Evolutionary conservation across 345 rosid species (phyloP), one percentile per base, ranked within the genome.

Genomic region (Combretum micranthum): DNA sequence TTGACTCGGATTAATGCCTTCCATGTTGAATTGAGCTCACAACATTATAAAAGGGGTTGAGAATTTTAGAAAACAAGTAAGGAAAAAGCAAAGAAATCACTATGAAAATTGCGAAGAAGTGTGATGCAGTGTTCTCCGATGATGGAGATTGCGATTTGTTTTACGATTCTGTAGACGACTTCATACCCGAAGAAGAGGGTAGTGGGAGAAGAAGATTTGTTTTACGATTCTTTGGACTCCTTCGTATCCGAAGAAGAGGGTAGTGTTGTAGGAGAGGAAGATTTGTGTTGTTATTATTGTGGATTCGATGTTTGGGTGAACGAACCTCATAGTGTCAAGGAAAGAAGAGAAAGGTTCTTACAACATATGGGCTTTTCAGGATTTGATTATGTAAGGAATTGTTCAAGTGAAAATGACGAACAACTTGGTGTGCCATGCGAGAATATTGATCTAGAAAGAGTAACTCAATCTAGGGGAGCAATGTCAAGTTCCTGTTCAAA

Each of bases 161-260:
- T 85, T 91, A 77, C 23, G 96, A 90, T 69, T 79, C 83, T 25
- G 55, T 50, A 16, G 96, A 85, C 69, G 62, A 64, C 68, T 71
- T 81, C 58, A 73, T 72, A 18, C 6, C 32, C 25, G 79, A 60
- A 56, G 72, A 57, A 55, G 56, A 72, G 39, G 5, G 39, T 32
- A 32, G 39, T n/a, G 57, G 62, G 49, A 13, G 58, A 70, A 22
- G 72, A 46, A 53, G 78, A 54, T 49, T n/a, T n/a, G n/a, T n/a
- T n/a, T n/a, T n/a, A n/a, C n/a, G n/a, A n/a, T n/a, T n/a, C n/a
- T n/a, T n/a, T n/a, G n/a, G n/a, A n/a, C n/a, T n/a, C n/a, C n/a
- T n/a, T n/a, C n/a, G n/a, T n/a, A n/a, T n/a, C n/a, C n/a, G n/a
- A n/a, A n/a, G n/a, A n/a, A n/a, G n/a, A n/a, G n/a, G n/a, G n/a